Conservation (phyloP, 2,329 filamentous ascomycete species). For the Xylaria arbuscula region DNA sequence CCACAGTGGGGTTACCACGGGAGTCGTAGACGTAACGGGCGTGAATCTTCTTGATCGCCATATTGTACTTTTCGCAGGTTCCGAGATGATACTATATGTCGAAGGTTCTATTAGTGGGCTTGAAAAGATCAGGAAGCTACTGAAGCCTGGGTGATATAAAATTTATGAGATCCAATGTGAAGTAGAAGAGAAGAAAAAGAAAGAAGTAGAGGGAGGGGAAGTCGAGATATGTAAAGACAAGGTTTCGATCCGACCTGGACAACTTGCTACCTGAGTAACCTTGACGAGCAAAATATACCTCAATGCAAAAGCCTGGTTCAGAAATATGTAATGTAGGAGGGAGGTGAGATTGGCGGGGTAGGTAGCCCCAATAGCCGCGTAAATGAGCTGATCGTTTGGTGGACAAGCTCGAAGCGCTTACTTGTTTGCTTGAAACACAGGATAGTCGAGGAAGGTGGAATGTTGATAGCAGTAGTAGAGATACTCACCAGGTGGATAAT, state of each 20-base stretch:
- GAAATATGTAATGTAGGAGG: slow-evolving; percentile 9
- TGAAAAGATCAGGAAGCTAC: slow-evolving; percentile 1
- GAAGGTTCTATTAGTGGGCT: slow-evolving; percentile 20
- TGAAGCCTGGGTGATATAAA: neutral
- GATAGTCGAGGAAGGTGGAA: neutral
- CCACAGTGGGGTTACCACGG: slow-evolving; percentile 96
- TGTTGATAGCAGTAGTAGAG: neutral
- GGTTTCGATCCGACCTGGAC: slow-evolving; percentile 11
- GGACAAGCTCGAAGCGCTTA: neutral
- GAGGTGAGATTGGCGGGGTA: slow-evolving; percentile 38
- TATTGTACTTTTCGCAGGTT: slow-evolving; percentile 60
- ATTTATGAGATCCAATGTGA: neutral
- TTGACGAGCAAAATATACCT: slow-evolving; percentile 35
- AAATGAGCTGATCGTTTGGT: slow-evolving; percentile 26
- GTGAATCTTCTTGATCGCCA: slow-evolving; percentile 92
- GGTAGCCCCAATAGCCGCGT: neutral
- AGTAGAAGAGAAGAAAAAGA: neutral
- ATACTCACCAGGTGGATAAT: slow-evolving; percentile 27
- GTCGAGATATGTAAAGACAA: slow-evolving; percentile 19
- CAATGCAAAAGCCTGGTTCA: slow-evolving; percentile 20
- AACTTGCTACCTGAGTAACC: slow-evolving; percentile 6
- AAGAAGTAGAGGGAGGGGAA: neutral
- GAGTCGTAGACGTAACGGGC: slow-evolving; percentile 98
- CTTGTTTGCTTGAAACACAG: slow-evolving; percentile 18
- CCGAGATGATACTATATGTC: slow-evolving; percentile 22